Percentiles rank a stretch among this genome's conserved stretches.
These are phyloP conservation scores for Yamadazyma mexicana DNA, from an alignment of 1,139 yeast species.

Conservation along the genomic window DNA sequence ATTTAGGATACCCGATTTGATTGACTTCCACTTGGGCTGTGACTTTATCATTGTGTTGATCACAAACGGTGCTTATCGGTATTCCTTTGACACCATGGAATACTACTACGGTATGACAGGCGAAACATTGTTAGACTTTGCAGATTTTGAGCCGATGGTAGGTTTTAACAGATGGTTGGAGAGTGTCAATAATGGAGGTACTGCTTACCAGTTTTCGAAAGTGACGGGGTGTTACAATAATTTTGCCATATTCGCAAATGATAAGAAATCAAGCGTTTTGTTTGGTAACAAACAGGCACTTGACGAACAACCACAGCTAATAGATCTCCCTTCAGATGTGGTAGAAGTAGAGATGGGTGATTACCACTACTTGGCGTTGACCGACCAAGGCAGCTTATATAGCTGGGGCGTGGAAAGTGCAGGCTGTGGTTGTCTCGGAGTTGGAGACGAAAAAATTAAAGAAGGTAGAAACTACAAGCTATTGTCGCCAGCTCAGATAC, in stretches of 20 bases:
- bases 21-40: slow-evolving; percentile 60
- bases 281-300: slow-evolving; percentile 31
- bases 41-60: slow-evolving; percentile 53
- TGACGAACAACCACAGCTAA: slow-evolving; percentile 27
- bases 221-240: slow-evolving; percentile 49
- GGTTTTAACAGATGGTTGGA: slow-evolving; percentile 34
- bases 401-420: slow-evolving; percentile 72
- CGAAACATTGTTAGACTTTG: slow-evolving; percentile 6
- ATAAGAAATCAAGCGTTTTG: slow-evolving; percentile 40
- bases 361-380: slow-evolving; percentile 66
- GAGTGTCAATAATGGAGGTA: slow-evolving; percentile 18
- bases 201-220: slow-evolving; percentile 35
- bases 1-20: slow-evolving; percentile 33
- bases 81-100: slow-evolving; percentile 11
- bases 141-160: slow-evolving; percentile 11
- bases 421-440: slow-evolving; percentile 69
- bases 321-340: slow-evolving; percentile 30
- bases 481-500: slow-evolving; percentile 43
- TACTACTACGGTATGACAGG: slow-evolving; percentile 13
- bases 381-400: slow-evolving; percentile 57
- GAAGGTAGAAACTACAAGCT: slow-evolving; percentile 39
- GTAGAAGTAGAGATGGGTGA: slow-evolving; percentile 70
- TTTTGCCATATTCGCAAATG: slow-evolving; percentile 56
- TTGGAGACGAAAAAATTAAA: slow-evolving; percentile 30
- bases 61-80: slow-evolving; percentile 32